phyloP scores from a whole-genome alignment of 208 protist species.

The Blastocrithidia nonstop region DNA sequence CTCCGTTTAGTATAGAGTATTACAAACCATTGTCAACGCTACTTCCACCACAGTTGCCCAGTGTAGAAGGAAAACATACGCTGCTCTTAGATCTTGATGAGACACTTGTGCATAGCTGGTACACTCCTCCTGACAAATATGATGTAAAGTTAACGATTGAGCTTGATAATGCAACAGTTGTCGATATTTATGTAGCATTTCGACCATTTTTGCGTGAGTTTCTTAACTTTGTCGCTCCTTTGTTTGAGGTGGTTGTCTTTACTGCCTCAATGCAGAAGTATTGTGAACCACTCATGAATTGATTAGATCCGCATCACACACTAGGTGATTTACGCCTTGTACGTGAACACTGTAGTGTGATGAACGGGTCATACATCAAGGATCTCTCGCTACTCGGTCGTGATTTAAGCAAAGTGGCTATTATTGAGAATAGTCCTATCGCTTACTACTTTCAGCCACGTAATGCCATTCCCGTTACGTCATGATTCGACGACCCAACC shows the following conservation, averaged over 20 bases:
- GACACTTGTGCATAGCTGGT: slow-evolving; percentile 80
- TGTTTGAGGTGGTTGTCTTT: slow-evolving; percentile 84
- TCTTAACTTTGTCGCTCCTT: slow-evolving; percentile 30
- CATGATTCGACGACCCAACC: slow-evolving; percentile 74
- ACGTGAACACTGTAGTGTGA: slow-evolving; percentile 72
- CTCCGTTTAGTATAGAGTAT: slow-evolving; percentile 56
- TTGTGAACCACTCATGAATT: slow-evolving; percentile 68
- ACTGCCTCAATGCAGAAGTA: slow-evolving; percentile 74
- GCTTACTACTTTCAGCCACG: slow-evolving; percentile 81
- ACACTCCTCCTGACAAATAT: slow-evolving; percentile 30
- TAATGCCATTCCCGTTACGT: slow-evolving; percentile 78
- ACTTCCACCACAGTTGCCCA: slow-evolving; percentile 25
- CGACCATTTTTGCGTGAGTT: slow-evolving; percentile 72
- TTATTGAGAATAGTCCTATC: slow-evolving; percentile 86
- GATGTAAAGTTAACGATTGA: slow-evolving; percentile 55
- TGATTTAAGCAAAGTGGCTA: slow-evolving; percentile 40
- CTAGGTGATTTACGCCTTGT: slow-evolving; percentile 57
- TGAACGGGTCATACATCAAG: slow-evolving; percentile 73
- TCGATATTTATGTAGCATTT: slow-evolving; percentile 76
- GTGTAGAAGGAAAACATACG: slow-evolving; percentile 39
- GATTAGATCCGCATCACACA: slow-evolving; percentile 36
- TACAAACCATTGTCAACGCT: slow-evolving; percentile 38
- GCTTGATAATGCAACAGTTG: slow-evolving; percentile 23
- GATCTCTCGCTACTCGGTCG: slow-evolving; percentile 77
- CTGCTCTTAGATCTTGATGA: slow-evolving; percentile 84